Evolutionary conservation across 345 rosid genomes (phyloP), one percentile per base, ranked within the genome.

Genomic region (Geranium rotundifolium): DNA sequence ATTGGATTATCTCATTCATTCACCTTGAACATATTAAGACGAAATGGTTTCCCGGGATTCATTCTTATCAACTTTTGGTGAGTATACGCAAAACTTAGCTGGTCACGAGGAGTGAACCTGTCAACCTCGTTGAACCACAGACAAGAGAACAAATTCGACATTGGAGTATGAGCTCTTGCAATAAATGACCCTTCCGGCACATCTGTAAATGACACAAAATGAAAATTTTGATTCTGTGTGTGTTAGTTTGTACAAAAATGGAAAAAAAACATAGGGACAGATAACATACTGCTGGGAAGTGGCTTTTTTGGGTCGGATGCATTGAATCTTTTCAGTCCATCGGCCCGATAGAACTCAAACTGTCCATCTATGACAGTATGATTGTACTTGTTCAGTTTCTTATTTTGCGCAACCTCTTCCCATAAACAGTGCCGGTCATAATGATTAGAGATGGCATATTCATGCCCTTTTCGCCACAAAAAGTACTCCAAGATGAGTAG

Each of bases 121-220:
- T 88, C 96, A 57, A 93, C 95, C 79, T 93, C 99, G 37, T 93
- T 93, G 83, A 86, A 93, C 99, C 99, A 93, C 27, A 93, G 97
- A 73, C 99, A 90, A 5, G 99, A 93, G 70, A 93, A 93, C 60
- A 93, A 77, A 69, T 93, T 93, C 15, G 99, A 90, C 99, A 93
- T 88, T 2, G 97, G 99, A 30, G 97, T 90, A 75, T 93, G 99
- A 0, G 96, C 99, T 71, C 97, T 76, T 13, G 90, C 85, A 29
- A 93, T 93, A 69, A 93, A 81, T 59, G 97, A 90, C 13, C 99
- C 99, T 79, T 85, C 99, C 16, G 99, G 99, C 49, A 93, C 99
- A 90, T 93, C 99, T 93, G 84, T 30, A 56, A 27, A 66, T 52
- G 70, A 58, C 29, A 4, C 18, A 29, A 17, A 66, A 57, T 15